Conservation (phyloP, 768 basidiomycete genomes). For the Naganishia vaughanmartiniae region DNA sequence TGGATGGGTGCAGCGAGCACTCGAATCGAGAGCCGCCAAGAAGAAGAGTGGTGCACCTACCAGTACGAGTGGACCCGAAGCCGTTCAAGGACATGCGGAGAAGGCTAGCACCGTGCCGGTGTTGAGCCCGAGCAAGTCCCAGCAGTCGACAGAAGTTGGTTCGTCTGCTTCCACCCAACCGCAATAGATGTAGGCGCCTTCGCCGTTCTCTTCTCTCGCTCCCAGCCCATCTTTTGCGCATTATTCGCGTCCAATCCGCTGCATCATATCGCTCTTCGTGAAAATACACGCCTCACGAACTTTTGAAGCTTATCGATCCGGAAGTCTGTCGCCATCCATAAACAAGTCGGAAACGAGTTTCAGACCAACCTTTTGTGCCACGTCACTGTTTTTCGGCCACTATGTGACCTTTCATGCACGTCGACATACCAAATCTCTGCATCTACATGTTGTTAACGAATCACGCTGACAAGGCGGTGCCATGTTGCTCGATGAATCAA, state of each 20-base stretch:
- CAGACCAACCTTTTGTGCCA: not conserved
- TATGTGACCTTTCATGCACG: not conserved
- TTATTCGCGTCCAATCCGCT: not conserved
- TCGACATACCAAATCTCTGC: not conserved
- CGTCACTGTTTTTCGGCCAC: not conserved
- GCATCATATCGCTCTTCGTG: not conserved
- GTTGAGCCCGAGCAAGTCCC: not conserved
- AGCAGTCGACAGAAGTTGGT: not conserved
- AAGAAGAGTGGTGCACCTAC: slow-evolving; percentile 17
- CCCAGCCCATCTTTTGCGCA: not conserved
- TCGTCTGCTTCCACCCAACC: not conserved
- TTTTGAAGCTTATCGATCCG: not conserved
- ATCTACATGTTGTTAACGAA: slow-evolving; percentile 5
- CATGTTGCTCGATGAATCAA: not conserved
- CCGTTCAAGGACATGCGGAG: slow-evolving; percentile 7
- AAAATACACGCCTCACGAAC: not conserved
- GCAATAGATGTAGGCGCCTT: not conserved
- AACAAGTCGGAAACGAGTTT: not conserved
- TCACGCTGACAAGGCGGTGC: not conserved
- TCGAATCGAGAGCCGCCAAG: slow-evolving; percentile 45
- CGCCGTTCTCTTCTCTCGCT: not conserved
- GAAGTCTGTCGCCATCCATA: not conserved
- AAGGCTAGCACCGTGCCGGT: not conserved
- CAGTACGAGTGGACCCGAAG: slow-evolving; percentile 27
- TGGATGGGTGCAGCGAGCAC: slow-evolving; percentile 65